phyloP scores from a whole-genome alignment of 2,329 filamentous ascomycete genomes.

The Epichloe typhina region DNA sequence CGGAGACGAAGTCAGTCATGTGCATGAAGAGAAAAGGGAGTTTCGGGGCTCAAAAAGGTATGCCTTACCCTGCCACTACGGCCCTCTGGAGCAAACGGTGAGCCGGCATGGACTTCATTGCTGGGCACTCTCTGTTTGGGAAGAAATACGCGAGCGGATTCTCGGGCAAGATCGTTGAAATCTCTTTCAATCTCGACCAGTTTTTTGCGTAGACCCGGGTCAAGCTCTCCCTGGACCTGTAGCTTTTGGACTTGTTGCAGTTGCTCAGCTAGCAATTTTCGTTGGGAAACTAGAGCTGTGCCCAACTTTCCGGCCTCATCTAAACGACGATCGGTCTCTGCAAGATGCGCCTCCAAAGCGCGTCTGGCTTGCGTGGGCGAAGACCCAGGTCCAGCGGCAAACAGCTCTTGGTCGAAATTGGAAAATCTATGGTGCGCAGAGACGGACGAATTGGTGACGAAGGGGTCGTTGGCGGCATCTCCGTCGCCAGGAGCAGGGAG shows the following conservation, averaged over 20 bases:
- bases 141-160: constrained; percentile 79
- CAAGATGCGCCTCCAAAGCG: constrained; percentile 79
- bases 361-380: constrained; percentile 81
- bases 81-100: constrained; percentile 39
- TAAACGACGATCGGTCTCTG: constrained; percentile 82
- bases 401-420: constrained; percentile 67
- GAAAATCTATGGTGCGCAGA: constrained; percentile 57
- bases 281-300: constrained; percentile 75
- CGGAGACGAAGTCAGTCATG: constrained; percentile 6
- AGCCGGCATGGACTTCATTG: constrained; percentile 42
- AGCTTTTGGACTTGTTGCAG: constrained; percentile 74
- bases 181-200: constrained; percentile 83
- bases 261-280: constrained; percentile 67
- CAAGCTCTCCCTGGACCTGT: constrained; percentile 63
- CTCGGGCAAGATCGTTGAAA: constrained; percentile 84
- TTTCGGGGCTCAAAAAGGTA: background rate
- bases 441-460: constrained; percentile 34
- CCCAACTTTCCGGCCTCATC: constrained; percentile 85
- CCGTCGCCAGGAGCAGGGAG: constrained; percentile 23
- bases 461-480: constrained; percentile 39
- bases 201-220: constrained; percentile 70
- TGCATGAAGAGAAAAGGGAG: background rate
- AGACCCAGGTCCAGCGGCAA: constrained; percentile 60
- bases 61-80: constrained; percentile 40
- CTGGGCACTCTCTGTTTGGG: constrained; percentile 71